These are phyloP conservation scores for Martensiomyces pterosporus DNA, from an alignment of 192 early-diverging fungal genomes.

Conservation along the genomic window DNA sequence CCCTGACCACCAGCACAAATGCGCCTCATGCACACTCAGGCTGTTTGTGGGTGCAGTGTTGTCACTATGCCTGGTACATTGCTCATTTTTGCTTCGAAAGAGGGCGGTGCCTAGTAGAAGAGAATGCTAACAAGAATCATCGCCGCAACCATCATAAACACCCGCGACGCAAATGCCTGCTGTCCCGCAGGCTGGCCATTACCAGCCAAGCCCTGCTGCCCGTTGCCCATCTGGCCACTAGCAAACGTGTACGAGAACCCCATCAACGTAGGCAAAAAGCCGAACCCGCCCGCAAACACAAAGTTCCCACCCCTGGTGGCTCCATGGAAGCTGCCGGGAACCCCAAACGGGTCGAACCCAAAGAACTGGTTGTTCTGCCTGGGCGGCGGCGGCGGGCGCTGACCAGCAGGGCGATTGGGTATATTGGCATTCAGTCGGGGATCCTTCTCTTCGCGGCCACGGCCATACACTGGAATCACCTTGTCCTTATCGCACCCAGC, in stretches of 20 bases:
- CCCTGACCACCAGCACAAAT: no score
- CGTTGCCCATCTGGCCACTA: conserved; percentile 19
- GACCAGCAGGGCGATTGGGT: conserved; percentile 73
- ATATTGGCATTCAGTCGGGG: conserved; percentile 53
- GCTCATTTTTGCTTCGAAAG: no score
- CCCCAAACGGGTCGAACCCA: conserved; percentile 56
- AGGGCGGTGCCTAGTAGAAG: conserved; percentile 52
- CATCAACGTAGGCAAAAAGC: conserved; percentile 68
- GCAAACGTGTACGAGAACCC: conserved; percentile 45
- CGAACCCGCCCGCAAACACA: conserved; percentile 65
- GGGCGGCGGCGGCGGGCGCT: conserved; percentile 64
- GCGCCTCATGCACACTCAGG: no score
- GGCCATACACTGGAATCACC: conserved; percentile 78
- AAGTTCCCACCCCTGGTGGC: conserved; percentile 38
- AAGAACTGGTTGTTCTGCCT: conserved; percentile 55
- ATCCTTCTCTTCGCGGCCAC: conserved; percentile 72
- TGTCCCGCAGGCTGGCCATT: conserved; percentile 48
- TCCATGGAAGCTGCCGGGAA: conserved; percentile 54
- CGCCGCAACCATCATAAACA: conserved; percentile 78
- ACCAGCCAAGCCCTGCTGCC: background rate
- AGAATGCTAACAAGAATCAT: conserved; percentile 75
- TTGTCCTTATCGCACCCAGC: conserved; percentile 80
- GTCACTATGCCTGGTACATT: no score
- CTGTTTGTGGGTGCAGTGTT: no score
- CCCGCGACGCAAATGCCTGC: conserved; percentile 74